Conservation (phyloP, 257 asterid species). For the Fraxinus anomala region DNA sequence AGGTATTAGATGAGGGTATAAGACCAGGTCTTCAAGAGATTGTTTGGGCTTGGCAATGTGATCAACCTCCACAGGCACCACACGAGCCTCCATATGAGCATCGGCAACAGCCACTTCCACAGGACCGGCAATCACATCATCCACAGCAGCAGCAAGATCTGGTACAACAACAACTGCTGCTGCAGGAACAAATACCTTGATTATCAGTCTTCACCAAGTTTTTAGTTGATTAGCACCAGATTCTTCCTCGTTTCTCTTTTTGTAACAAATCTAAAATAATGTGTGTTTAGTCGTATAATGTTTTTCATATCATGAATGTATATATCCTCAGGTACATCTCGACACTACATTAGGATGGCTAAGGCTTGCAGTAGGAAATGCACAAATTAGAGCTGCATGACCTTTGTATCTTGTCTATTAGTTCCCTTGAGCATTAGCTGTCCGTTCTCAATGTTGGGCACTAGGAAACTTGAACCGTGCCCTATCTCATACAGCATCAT, state of each 20-base stretch:
- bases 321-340: background rate
- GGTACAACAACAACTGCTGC: slow-evolving; percentile 21
- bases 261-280: background rate
- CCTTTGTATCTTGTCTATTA: background rate
- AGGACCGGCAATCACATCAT: slow-evolving; percentile 23
- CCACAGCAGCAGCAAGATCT: slow-evolving; percentile 15
- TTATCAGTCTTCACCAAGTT: background rate
- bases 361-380: background rate
- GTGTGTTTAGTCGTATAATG: background rate
- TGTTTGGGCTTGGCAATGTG: slow-evolving; percentile 79
- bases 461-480: background rate
- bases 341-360: background rate
- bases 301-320: background rate
- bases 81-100: slow-evolving; percentile 26
- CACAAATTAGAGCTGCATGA: background rate
- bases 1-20: slow-evolving; percentile 54
- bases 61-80: slow-evolving; percentile 30
- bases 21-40: slow-evolving; percentile 81
- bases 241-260: background rate
- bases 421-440: too few relatives aligned
- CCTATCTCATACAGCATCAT: background rate
- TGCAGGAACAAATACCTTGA: slow-evolving; percentile 59
- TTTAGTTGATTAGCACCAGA: slow-evolving; percentile 14
- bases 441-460: too few relatives aligned
- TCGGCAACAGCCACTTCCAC: slow-evolving; percentile 12